Base-by-base conservation (phyloP, 2,329 filamentous ascomycete species). In the Cadophora sp. region DNA sequence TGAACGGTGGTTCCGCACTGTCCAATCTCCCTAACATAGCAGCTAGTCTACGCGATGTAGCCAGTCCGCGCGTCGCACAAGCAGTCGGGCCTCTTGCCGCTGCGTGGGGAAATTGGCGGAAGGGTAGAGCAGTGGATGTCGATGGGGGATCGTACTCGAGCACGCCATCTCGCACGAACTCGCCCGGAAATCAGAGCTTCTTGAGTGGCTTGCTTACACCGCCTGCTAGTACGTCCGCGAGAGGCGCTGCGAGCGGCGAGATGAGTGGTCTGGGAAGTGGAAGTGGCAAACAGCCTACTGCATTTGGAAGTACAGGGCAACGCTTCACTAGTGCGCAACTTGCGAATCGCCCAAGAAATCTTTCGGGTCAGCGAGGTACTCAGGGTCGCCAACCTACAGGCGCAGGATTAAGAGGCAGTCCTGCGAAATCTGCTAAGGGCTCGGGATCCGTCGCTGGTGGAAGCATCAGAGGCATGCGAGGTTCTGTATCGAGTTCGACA, bases 91-190 rank as follows among this genome's bases (percentile, higher is more conserved):
- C 88, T 27, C 79, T 90, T 46, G 87, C 93, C n/a, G 93, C 94
- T n/a, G 95, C 94, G n/a, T 97, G 94, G 88, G 94, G 93, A 58
- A 97, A 91, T 79, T 97, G 95, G 95, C 90, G 94, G 63, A 95
- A 91, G 78, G 71, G 72, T 4, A 62, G 73, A 63, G 65, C 66
- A 16, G 67, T 72, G 43, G 58, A 60, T 24, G 64, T 60, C 3
- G 27, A 46, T 29, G 56, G 22, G 22, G 59, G 61, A n/a, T 67
- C 46, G 12, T 43, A 46, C 1, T 62, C 64, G 2, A 53, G 37
- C n/a, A 64, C 69, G 8, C 64, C 64, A 8, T 48, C 46, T 0
- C 22, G 66, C 22, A n/a, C 34, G 3, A 53, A 62, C 66, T 61
- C 55, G 77, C 79, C 65, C 0, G 79, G 82, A 4, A 84, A 89